Base-by-base conservation (phyloP, 495 filamentous ascomycete genomes). In the Hypoxylon fuscum region DNA sequence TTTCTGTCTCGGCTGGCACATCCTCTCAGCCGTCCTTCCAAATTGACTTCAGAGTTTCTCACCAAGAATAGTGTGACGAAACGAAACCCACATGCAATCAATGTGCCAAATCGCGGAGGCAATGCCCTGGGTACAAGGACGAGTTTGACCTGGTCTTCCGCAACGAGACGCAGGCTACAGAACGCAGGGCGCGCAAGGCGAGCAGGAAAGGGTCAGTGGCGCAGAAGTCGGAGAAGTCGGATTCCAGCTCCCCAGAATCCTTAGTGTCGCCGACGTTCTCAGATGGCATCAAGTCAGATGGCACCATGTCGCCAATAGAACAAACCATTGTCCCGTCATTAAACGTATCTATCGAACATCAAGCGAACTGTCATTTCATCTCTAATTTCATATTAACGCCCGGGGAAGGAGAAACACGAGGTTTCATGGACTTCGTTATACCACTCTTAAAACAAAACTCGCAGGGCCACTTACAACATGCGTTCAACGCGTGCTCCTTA, bases 101-200 rank as follows among this genome's bases (percentile, higher is more conserved):
- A 69, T 92, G 88, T 65, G 64, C 77, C 64, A 88, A 88, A 56
- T 85, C 87, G 42, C 82, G 84, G 57, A 81, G 87, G 48, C 77
- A 79, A 53, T 92, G 89, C 72, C 87, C 87, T 3, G 88, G 88
- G 49, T 90, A 90, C 69, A 79, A 79, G 55, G 80, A 88, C 64
- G 85, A 87, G 15, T 88, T 91, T 55, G 88, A 91, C 67, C 69
- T 91, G 10, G 78, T 90, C 45, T 81, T 89, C 43, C 81, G 88
- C 32, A 85, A 88, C 66, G 85, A 88, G 59, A 89, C 85, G n/a
- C 72, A 80, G 44, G 82, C 84, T 1, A 83, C 84, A 3, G 83
- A 84, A 43, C 78, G 79, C 42, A 76, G 82, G 50, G 81, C 79
- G 12, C 70, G 72, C 51, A 77, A 68, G 52, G 72, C 76, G 15